Evolutionary conservation across 2,329 filamentous ascomycete genomes (phyloP), one percentile per base, ranked within the genome.

Genomic region (Sporothrix pseudoabietina): DNA sequence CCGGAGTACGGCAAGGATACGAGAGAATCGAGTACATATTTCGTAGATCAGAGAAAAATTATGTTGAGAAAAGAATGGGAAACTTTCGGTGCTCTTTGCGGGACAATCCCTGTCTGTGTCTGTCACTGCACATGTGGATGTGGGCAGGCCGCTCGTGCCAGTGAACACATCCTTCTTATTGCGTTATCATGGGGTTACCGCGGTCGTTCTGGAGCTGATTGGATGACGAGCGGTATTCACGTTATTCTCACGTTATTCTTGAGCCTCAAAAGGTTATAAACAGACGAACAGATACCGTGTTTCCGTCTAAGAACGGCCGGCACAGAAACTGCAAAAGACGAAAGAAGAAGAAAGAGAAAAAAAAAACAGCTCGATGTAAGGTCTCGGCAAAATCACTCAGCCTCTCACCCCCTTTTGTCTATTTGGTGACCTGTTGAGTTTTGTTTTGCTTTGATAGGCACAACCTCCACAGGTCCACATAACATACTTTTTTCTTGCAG

Each of bases 371-470:
- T 26, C 22, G 63, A 22, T 19, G 22, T 41, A 47, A n/a, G 63
- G 63, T 49, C 22, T 47, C 39, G 63, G 41, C 26, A n/a, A 44
- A 4, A 5, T 30, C 41, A 32, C n/a, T 63, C 19, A 63, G 59
- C 59, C 35, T 63, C 35, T 63, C 35, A 41, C 35, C 35, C 59
- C n/a, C n/a, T 35, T 35, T 35, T 32, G 26, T 30, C 26, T 16
- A 16, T 57, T 5, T 39, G 41, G 57, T 19, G 30, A 44, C 41
- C 44, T 49, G 44, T 49, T 19, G 12, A 14, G 44, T 19, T 49
- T 47, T 49, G 44, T 66, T 66, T 66, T 49, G 63, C 63, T 19
- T 66, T 14, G 41, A 47, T 19, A 4, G 41, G 63, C 63, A 66
- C 41, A 66, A 30, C 41, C 22, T 47, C 63, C 22, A 30, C 12